A percentile compares a stretch with the other conserved stretches of the same genome.
These are phyloP conservation scores for Symbiodinium pilosum DNA, from an alignment of 73 alveolate species.

Conservation along the genomic window DNA sequence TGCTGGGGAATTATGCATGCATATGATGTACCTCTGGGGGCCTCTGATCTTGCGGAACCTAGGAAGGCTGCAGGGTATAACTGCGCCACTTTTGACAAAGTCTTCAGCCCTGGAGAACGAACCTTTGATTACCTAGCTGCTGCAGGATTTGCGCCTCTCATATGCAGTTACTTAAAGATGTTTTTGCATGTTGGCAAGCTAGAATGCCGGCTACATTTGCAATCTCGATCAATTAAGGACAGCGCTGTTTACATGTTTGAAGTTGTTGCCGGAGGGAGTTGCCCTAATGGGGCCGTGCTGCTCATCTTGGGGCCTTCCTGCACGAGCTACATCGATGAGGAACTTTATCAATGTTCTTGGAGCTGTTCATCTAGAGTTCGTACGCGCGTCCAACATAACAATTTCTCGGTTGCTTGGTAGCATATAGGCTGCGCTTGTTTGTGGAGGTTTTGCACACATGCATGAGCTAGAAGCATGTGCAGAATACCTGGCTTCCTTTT, in stretches of 20 bases:
- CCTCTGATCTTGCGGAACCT: neutral
- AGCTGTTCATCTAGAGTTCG: neutral
- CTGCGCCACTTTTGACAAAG: neutral
- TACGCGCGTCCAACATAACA: neutral
- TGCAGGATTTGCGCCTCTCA: slow-evolving; percentile 19
- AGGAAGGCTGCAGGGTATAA: neutral
- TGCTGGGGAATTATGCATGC: too few species aligned
- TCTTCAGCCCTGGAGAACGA: neutral
- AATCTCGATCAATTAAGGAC: neutral
- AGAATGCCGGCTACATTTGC: neutral
- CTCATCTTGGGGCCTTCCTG: slow-evolving; percentile 6
- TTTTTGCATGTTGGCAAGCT: neutral
- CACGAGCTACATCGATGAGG: neutral
- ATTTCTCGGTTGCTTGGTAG: neutral
- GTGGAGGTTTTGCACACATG: neutral
- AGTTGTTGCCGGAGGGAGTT: neutral
- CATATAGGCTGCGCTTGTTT: neutral
- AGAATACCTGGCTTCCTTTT: neutral
- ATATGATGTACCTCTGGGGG: neutral
- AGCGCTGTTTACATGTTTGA: neutral
- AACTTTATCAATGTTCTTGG: neutral
- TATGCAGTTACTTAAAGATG: too few species aligned
- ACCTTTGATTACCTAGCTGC: neutral
- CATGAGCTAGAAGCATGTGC: neutral
- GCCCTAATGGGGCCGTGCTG: slow-evolving; percentile 20